phyloP scores from a whole-genome alignment of 208 protist species.

The Histomonas meleagridis region DNA sequence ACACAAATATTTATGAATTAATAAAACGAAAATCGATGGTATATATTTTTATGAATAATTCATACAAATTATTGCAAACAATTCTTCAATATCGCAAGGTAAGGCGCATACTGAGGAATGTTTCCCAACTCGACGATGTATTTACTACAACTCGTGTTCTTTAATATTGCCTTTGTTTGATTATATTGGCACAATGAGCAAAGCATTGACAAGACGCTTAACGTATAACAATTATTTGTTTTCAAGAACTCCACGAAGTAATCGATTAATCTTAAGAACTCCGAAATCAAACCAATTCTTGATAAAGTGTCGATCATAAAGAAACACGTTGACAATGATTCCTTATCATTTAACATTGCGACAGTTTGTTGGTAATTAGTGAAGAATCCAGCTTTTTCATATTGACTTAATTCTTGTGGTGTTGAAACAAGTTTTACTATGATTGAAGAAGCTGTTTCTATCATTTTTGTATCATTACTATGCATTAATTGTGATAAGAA shows the following conservation, averaged over 20 bases:
- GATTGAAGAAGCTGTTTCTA: neutral
- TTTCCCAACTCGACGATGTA: too few relatives aligned
- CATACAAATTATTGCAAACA: too few relatives aligned
- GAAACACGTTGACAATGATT: neutral
- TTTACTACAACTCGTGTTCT: too few relatives aligned
- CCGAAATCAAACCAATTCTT: neutral
- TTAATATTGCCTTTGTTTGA: too few relatives aligned
- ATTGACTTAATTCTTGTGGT: neutral
- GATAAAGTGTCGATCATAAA: neutral
- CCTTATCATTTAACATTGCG: neutral
- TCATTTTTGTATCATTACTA: neutral
- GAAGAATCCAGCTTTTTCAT: neutral
- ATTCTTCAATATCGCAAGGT: too few relatives aligned
- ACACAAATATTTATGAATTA: too few relatives aligned
- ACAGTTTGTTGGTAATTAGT: neutral
- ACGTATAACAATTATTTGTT: neutral
- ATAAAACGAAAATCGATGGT: too few relatives aligned
- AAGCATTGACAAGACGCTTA: neutral
- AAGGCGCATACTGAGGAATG: too few relatives aligned
- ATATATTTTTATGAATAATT: too few relatives aligned
- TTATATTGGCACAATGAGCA: neutral
- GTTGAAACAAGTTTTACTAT: neutral
- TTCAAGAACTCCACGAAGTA: neutral
- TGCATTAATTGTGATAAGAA: neutral
- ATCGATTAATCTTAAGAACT: neutral